Conservation (phyloP, 352 stramenopile genomes). For the Elongisporangium anandrum region DNA sequence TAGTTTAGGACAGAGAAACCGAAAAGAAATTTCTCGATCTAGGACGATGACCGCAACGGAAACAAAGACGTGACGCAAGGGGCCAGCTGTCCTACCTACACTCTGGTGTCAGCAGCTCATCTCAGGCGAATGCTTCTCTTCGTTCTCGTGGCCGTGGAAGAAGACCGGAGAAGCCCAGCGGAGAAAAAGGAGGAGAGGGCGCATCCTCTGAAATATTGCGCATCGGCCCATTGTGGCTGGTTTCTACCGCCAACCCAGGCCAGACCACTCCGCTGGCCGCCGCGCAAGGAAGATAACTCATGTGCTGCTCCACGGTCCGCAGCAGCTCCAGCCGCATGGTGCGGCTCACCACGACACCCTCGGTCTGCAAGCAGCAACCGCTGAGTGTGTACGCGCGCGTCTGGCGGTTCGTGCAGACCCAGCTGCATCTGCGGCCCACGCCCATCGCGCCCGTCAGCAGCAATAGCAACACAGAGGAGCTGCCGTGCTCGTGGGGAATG, state of each 20-base stretch:
- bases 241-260: background rate
- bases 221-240: background rate
- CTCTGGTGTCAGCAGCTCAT: background rate
- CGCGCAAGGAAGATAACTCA: background rate
- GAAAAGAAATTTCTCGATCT: background rate
- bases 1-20: background rate
- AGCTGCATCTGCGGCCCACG: slow-evolving; percentile 25
- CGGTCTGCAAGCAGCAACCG: background rate
- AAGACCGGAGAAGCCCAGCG: background rate
- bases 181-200: no score
- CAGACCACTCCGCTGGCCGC: background rate
- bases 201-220: background rate
- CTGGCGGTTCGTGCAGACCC: slow-evolving; percentile 33
- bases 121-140: background rate
- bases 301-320: slow-evolving; percentile 1
- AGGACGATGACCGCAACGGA: background rate
- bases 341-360: slow-evolving; percentile 1
- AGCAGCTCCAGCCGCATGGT: slow-evolving; percentile 7
- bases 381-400: slow-evolving; percentile 25
- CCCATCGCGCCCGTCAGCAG: background rate
- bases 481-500: slow-evolving; percentile 24
- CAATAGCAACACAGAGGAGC: background rate
- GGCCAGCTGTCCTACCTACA: background rate
- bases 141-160: background rate
- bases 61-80: background rate